Base-by-base conservation (phyloP, 495 filamentous ascomycete genomes). In the Hypoxylon cercidicola region DNA sequence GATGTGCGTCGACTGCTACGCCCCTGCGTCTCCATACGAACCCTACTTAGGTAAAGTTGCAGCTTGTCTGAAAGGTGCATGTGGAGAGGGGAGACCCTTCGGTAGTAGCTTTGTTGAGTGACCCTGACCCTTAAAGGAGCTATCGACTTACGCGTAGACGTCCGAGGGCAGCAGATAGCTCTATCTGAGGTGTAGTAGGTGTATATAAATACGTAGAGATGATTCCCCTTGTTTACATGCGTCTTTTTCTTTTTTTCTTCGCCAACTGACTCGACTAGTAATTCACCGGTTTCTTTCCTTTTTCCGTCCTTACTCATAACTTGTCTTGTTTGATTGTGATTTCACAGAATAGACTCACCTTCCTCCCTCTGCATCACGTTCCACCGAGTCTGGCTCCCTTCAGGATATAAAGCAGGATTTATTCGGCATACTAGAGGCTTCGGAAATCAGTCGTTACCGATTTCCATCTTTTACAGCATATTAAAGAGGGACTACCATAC, bases 321-420 rank as follows among this genome's bases (percentile, higher is more conserved):
- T 47, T 34, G 25, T 56, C 28, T 60, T 50, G 39, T 65, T 60
- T 51, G 18, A 66, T 56, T 51, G 39, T 55, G 37, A 66, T 50
- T 61, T 30, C 53, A 61, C 52, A 58, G 37, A 41, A 67, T 62
- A 62, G 52, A 67, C 23, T 62, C 58, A 58, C 35, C 30, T 59
- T 54, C 32, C 34, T 49, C 51, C 30, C 18, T 44, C 45, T 66
- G 63, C 63, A 61, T 49, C 47, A 62, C 64, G 58, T 62, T 62
- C 48, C 48, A 55, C 64, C 40, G 13, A 43, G 28, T 41, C 64
- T 25, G 21, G 32, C 51, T 34, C 28, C 25, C 25, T 28, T 28
- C 3, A 28, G 25, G 25, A 28, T 48, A 58, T 58, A 53, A 58
- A 43, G 25, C 57, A 55, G 51, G 40, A 28, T 3, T 28, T 55